Conservation (phyloP, 139 green algal species). For the Volvox africanus region DNA sequence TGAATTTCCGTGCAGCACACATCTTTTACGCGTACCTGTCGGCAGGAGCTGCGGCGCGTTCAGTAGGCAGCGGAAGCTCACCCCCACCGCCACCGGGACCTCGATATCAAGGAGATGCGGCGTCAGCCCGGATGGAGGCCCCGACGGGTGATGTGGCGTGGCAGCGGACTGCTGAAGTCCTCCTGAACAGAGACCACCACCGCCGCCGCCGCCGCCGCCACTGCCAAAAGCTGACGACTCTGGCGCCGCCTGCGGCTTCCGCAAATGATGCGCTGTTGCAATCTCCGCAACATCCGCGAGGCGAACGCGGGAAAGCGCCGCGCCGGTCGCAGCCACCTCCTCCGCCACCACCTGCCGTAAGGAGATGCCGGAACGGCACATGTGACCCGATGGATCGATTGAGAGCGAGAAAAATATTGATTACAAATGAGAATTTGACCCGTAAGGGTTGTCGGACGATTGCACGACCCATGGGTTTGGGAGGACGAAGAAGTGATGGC, state of each 20-base stretch:
- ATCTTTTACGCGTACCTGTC: no score
- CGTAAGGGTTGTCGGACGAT: no score
- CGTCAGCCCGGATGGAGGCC: no score
- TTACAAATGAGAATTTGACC: no score
- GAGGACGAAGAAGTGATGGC: neutral
- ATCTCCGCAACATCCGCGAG: conserved; percentile 22
- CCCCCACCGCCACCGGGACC: conserved; percentile 2
- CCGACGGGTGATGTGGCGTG: neutral
- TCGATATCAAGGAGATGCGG: neutral
- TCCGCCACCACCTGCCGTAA: conserved; percentile 24
- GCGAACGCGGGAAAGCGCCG: conserved; percentile 1
- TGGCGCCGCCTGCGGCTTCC: neutral
- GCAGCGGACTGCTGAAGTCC: neutral
- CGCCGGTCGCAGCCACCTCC: conserved; percentile 32
- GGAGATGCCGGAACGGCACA: no score
- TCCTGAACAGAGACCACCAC: neutral
- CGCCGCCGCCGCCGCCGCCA: conserved; percentile 15
- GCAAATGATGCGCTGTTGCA: neutral
- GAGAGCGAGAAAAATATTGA: no score
- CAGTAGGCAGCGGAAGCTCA: conserved; percentile 29
- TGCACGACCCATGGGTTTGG: no score
- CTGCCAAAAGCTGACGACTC: neutral
- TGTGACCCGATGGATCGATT: no score
- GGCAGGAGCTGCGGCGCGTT: neutral
- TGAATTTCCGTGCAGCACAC: no score